Percentiles rank a stretch among this genome's conserved stretches.
Evolutionary conservation across 148 eudicot species (phyloP).

Genomic region (Drosera capensis): DNA sequence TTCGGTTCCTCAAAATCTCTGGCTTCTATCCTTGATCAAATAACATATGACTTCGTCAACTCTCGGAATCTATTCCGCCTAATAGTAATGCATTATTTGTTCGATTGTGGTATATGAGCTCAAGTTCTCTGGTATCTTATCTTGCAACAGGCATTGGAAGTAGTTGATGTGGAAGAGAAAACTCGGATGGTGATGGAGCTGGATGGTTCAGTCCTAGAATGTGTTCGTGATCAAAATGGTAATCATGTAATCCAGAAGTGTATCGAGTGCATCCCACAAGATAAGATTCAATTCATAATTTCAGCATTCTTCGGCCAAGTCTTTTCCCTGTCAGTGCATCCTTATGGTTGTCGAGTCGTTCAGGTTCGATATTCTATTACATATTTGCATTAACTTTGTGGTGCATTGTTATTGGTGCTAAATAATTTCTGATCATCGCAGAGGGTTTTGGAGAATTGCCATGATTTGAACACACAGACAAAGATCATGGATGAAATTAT

Average conservation of each 20-base stretch:
- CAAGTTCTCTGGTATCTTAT: neutral
- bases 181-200: slow-evolving; percentile 36
- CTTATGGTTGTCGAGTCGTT: slow-evolving; percentile 69
- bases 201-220: slow-evolving; percentile 49
- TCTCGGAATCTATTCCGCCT: too few relatives aligned
- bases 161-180: slow-evolving; percentile 39
- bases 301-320: slow-evolving; percentile 44
- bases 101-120: too few relatives aligned
- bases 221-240: slow-evolving; percentile 67
- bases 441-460: slow-evolving; percentile 59
- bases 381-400: neutral
- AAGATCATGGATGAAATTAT: slow-evolving; percentile 47
- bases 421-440: slow-evolving; percentile 8
- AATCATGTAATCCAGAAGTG: slow-evolving; percentile 81
- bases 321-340: slow-evolving; percentile 47
- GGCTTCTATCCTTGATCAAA: too few relatives aligned
- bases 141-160: slow-evolving; percentile 44
- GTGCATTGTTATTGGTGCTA: neutral
- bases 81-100: too few relatives aligned
- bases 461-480: slow-evolving; percentile 28
- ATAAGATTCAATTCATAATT: slow-evolving; percentile 37
- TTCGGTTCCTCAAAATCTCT: too few relatives aligned
- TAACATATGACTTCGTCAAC: too few relatives aligned
- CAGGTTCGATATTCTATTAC: slow-evolving; percentile 21
- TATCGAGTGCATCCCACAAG: slow-evolving; percentile 47